These are phyloP conservation scores for Turnera subulata DNA, from an alignment of 345 rosid species.

Conservation along the genomic window DNA sequence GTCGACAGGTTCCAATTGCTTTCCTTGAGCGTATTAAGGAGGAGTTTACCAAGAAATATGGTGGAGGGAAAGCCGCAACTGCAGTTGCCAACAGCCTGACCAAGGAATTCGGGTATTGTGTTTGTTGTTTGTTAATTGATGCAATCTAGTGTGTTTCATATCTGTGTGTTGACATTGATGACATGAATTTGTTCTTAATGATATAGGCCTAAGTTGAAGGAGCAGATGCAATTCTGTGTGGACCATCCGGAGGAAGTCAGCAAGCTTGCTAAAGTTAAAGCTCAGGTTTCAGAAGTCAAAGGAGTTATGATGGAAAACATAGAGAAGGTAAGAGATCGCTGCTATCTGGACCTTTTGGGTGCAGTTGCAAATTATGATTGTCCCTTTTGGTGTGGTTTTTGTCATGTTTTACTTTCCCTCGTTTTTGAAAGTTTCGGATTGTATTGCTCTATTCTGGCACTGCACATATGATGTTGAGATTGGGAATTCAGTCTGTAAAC, in stretches of 20 bases:
- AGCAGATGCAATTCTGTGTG: constrained; percentile 88
- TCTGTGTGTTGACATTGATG: neutral
- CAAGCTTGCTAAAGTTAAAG: constrained; percentile 95
- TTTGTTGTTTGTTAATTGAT: neutral
- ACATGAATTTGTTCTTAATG: neutral
- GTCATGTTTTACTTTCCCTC: neutral
- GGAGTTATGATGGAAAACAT: constrained; percentile 99
- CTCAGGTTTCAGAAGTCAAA: constrained; percentile 97
- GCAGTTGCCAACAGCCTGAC: constrained; percentile 26
- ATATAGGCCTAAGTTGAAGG: constrained; percentile 81
- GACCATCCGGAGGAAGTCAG: constrained; percentile 97
- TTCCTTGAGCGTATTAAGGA: constrained; percentile 30
- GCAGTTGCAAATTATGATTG: neutral
- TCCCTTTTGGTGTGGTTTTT: neutral
- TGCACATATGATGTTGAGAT: neutral
- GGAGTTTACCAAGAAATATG: constrained; percentile 26
- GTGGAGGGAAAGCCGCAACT: constrained; percentile 23
- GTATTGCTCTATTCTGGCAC: neutral
- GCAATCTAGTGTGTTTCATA: neutral
- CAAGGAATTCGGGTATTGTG: constrained; percentile 27
- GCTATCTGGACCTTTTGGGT: neutral
- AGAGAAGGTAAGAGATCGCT: constrained; percentile 81
- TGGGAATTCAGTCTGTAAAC: neutral
- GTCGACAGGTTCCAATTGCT: constrained; percentile 29
- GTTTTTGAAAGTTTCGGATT: neutral